Evolutionary conservation across 345 rosid species (phyloP), one percentile per base, ranked within the genome.

Genomic region (Orychophragmus violaceus): DNA sequence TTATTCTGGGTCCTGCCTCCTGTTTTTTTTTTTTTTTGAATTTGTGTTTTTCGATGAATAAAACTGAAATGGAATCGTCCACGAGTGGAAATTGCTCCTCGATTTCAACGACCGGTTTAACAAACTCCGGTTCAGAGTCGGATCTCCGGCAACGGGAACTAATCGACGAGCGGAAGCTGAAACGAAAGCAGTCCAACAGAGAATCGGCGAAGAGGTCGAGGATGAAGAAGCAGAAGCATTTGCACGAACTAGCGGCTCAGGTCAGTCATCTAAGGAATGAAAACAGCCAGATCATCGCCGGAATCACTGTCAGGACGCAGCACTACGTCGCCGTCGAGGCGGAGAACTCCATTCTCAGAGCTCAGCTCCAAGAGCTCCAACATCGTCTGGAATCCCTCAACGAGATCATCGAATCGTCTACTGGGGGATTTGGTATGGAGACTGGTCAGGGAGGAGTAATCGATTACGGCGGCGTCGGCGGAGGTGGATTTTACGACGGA

Each of bases 121-220:
- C 44, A 36, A 88, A 72, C 83, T 83, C 85, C 10, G 78, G 86
- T 2, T 84, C 91, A 0, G 97, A 87, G 14, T 88, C 82, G 8
- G 85, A 87, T 69, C 35, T 82, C 49, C 78, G 61, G 70, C 72
- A 71, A 0, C 35, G 2, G 3, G 72, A 73, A 59, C 5, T 82
- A 29, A 83, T 81, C 80, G 81, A 86, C 60, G 83, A 83, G 59
- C 74, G 87, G 78, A 94, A 90, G 67, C 70, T 91, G 27, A 90
- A 84, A 76, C 65, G 99, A 70, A 87, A 82, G 84, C 77, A 76
- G 36, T 87, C 97, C 17, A 94, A 94, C 74, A 66, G 99, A 24
- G 97, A 87, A 62, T 88, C 99, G 1, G 99, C 99, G 1, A 76
- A 90, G 53, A 75, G 97, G 45, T 94, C 97, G 21, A 80, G 99